A percentile compares a stretch with the other conserved stretches of the same genome.
Conservation (phyloP, 176 grass and related monocot genomes). For the Oryza punctata region DNA sequence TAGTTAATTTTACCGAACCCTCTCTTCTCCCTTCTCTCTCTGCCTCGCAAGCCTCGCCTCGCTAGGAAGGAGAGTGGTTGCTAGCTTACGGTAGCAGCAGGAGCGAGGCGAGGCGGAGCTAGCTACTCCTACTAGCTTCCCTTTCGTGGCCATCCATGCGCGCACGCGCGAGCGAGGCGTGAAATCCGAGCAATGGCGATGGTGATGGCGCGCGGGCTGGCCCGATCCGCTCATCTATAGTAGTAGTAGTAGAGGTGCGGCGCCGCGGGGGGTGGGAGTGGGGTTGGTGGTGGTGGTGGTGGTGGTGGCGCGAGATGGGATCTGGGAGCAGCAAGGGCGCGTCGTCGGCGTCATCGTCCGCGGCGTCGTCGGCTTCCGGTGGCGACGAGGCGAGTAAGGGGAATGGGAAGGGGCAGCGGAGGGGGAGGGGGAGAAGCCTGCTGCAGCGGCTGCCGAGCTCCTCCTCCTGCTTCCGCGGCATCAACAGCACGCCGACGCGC, state of each 20-base stretch:
- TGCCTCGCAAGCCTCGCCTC: background rate
- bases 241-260: background rate
- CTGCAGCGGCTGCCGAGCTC: conserved; percentile 57
- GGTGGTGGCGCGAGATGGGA: conserved; percentile 53
- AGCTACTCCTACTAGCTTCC: background rate
- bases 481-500: conserved; percentile 22
- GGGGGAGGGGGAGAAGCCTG: conserved; percentile 30
- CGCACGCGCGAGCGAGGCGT: conserved; percentile 30
- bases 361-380: background rate
- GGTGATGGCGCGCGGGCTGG: background rate
- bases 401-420: conserved; percentile 35
- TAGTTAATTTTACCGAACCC: conserved; percentile 34
- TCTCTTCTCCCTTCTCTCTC: background rate
- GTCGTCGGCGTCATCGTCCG: background rate
- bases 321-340: conserved; percentile 77
- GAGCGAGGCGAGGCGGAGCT: background rate
- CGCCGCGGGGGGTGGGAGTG: background rate
- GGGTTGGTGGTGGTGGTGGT: background rate
- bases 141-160: conserved; percentile 15
- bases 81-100: conserved; percentile 26
- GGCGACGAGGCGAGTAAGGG: conserved; percentile 13
- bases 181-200: conserved; percentile 32
- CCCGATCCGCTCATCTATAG: conserved; percentile 44
- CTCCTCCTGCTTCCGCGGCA: conserved; percentile 80
- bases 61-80: background rate